Evolutionary conservation across 768 basidiomycete species (phyloP), one percentile per base, ranked within the genome.

Genomic region (Pulveroboletus frians): DNA sequence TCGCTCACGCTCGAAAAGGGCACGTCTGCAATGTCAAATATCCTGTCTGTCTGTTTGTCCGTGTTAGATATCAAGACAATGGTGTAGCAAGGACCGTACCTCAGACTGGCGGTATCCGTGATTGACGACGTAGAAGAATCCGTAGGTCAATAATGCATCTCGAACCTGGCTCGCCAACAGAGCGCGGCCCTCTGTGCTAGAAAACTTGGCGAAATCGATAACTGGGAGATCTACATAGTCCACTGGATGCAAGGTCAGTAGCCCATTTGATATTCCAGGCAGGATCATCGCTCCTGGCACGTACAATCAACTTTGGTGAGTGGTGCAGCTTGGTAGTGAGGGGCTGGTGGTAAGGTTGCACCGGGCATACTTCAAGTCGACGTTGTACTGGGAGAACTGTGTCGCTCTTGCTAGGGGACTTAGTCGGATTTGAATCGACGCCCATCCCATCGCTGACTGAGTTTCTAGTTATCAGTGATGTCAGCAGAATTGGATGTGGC

Each of bases 171-270:
- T 44, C 0, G 73, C 72, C 1, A 82, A 61, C 26, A 57, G 56
- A 1, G 57, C 53, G 9, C 73, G 71, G 6, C 67, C 73, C 48
- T 76, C 71, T 0, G 58, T 53, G 9, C 69, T 76, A 1, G 51
- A 43, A 1, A 67, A 69, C 42, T 69, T 65, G 9, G 78, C 68
- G 11, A 83, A 56, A 52, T 83, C 79, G 44, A 83, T 73, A 42
- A 76, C 68, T 1, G 77, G 68, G 11, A 84, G 71, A 35, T 80
- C 75, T 4, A 76, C 81, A 59, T 69, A 75, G 20, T 74, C 69
- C 59, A 75, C 73, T 76, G 50, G 20, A 49, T 60, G 69, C 42
- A 69, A 40, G 5, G 18, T 55, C 15, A 50, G 32, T 7, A 8
- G 6, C 5, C 27, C 23, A 26, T 7, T 9, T 18, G 15, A 45